Percentiles rank a stretch among this genome's conserved stretches.
Evolutionary conservation across 2,329 filamentous ascomycete species (phyloP).

Genomic region (Dryadomyces quercus-mongolicae): DNA sequence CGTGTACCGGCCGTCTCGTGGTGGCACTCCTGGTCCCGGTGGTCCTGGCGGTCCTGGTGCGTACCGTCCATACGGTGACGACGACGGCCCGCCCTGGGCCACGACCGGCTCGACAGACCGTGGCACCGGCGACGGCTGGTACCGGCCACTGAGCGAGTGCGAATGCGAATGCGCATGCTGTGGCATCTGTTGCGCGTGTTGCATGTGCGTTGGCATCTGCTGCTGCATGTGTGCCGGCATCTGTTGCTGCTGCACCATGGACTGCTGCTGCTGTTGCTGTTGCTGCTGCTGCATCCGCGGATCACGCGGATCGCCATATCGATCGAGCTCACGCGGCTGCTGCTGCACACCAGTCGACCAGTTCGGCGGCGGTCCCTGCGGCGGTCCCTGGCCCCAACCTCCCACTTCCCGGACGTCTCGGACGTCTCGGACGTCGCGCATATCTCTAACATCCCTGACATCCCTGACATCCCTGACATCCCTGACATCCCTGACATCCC

Average conservation of each 20-base stretch:
- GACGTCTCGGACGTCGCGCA: too few relatives aligned
- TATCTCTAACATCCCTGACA: too few relatives aligned
- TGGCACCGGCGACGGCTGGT: constrained; percentile 13
- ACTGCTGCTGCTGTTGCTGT: neutral
- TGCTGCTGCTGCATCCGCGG: neutral
- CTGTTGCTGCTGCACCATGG: constrained; percentile 11
- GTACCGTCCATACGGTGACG: constrained; percentile 5
- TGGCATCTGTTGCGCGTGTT: constrained; percentile 6
- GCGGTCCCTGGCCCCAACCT: neutral
- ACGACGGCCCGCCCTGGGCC: neutral
- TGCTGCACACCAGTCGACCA: neutral
- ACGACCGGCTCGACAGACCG: constrained; percentile 9
- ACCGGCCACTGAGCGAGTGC: constrained; percentile 17
- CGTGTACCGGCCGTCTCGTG: constrained; percentile 15
- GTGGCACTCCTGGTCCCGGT: neutral
- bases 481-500: too few relatives aligned
- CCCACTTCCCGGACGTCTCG: neutral
- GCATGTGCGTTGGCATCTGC: neutral
- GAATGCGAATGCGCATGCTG: constrained; percentile 17
- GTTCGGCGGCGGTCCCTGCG: neutral
- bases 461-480: neutral
- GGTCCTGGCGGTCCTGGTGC: neutral
- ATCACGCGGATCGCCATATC: neutral
- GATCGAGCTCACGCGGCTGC: neutral
- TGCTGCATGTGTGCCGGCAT: constrained; percentile 2